Conservation (phyloP, 2,329 filamentous ascomycete genomes). For the Aschersonia sp. region DNA sequence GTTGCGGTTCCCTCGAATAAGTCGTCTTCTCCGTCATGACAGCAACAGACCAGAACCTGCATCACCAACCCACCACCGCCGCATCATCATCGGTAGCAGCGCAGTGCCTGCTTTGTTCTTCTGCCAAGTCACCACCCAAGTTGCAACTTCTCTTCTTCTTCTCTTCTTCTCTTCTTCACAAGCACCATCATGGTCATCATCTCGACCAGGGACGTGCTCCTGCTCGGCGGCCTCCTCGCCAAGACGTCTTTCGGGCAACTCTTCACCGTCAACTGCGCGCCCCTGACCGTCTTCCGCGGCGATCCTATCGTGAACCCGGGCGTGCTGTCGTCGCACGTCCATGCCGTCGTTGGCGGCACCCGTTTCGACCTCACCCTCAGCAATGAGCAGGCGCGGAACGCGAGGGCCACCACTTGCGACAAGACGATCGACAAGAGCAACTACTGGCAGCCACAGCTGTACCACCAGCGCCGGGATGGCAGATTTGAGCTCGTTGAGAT, state of each 20-base stretch:
- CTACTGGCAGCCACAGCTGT: slow-evolving; percentile 53
- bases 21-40: no score
- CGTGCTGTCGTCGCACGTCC: slow-evolving; percentile 37
- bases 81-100: no score
- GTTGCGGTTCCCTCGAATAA: no score
- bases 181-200: not conserved
- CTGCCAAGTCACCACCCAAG: not conserved
- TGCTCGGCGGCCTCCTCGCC: not conserved
- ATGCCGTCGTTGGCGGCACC: slow-evolving; percentile 48
- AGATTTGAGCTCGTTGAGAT: slow-evolving; percentile 29
- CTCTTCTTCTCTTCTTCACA: not conserved
- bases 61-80: no score
- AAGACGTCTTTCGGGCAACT: slow-evolving; percentile 3
- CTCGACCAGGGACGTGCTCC: not conserved
- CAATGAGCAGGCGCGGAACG: slow-evolving; percentile 33
- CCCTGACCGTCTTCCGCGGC: slow-evolving; percentile 25
- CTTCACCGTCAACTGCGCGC: slow-evolving; percentile 13
- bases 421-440: slow-evolving; percentile 48
- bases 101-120: no score
- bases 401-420: slow-evolving; percentile 50
- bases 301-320: slow-evolving; percentile 47
- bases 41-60: no score
- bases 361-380: slow-evolving; percentile 41
- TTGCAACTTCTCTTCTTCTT: not conserved
- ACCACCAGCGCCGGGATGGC: slow-evolving; percentile 36